phyloP scores from a whole-genome alignment of 352 stramenopile genomes.

The Detonula confervacea region DNA sequence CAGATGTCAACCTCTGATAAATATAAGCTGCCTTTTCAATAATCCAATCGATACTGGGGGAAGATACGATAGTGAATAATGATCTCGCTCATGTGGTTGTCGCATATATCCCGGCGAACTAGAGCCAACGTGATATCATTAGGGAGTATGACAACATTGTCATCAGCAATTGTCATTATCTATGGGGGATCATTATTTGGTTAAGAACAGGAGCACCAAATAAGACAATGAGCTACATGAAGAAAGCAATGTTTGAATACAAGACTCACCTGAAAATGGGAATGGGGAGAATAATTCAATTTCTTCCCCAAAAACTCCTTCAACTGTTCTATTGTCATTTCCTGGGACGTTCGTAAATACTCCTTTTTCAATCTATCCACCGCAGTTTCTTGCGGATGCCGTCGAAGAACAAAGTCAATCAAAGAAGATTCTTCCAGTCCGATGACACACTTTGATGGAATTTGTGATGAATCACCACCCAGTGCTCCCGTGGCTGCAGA shows the following conservation, averaged over 20 bases:
- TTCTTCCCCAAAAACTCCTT: conserved; percentile 66
- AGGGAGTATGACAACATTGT: conserved; percentile 45
- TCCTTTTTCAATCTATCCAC: conserved; percentile 59
- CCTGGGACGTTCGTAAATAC: conserved; percentile 54
- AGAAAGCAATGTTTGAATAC: too few species aligned
- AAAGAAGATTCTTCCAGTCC: conserved; percentile 42
- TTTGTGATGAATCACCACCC: not conserved
- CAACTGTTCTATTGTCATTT: conserved; percentile 52
- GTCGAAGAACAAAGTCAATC: conserved; percentile 51
- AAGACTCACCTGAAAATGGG: conserved; percentile 58
- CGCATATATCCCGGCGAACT: conserved; percentile 52
- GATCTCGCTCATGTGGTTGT: conserved; percentile 46
- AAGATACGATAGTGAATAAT: conserved; percentile 50
- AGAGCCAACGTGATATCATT: conserved; percentile 49
- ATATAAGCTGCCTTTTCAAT: not conserved
- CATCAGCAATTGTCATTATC: conserved; percentile 47
- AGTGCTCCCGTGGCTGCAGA: not conserved
- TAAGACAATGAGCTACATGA: too few species aligned
- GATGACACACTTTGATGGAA: conserved; percentile 14
- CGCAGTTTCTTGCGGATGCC: conserved; percentile 54
- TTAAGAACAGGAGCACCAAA: not conserved
- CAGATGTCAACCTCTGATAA: too few species aligned
- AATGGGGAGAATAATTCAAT: conserved; percentile 37
- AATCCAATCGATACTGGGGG: not conserved
- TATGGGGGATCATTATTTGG: conserved; percentile 25